Conservation (phyloP, 345 rosid genomes). For the Ricinus communis region DNA sequence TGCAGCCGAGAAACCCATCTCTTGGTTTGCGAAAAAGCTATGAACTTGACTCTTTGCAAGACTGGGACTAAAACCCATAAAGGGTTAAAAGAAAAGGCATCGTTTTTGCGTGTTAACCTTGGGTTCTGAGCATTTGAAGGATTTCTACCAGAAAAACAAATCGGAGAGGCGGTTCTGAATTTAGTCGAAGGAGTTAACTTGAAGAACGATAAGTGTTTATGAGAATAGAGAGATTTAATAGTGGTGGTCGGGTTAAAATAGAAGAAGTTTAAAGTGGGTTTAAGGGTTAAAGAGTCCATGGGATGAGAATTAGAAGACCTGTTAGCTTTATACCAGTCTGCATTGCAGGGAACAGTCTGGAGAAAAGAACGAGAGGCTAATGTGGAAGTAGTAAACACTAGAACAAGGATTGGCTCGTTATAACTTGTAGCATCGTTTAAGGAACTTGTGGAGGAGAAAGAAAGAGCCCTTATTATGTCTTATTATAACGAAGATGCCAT, state of each 20-base stretch:
- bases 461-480: constrained; percentile 25
- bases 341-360: constrained; percentile 28
- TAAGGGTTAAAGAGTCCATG: constrained; percentile 49
- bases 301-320: not conserved
- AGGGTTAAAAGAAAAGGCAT: constrained; percentile 27
- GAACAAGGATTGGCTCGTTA: not conserved
- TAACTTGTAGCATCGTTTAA: not conserved
- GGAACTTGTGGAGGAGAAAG: constrained; percentile 29
- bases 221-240: constrained; percentile 10
- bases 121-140: constrained; percentile 34
- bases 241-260: constrained; percentile 19
- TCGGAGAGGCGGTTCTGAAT: constrained; percentile 24
- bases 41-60: constrained; percentile 38
- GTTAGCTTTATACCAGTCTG: constrained; percentile 26
- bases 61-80: constrained; percentile 41
- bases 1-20: constrained; percentile 51
- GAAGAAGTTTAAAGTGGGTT: constrained; percentile 33
- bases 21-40: constrained; percentile 44
- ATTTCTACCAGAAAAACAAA: constrained; percentile 32
- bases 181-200: constrained; percentile 29
- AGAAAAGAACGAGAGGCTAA: not conserved
- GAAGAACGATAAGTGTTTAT: constrained; percentile 28
- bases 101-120: constrained; percentile 12
- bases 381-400: constrained; percentile 15
- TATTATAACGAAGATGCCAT: constrained; percentile 44